phyloP scores from a whole-genome alignment of 2,329 filamentous ascomycete genomes.

The Gnomoniopsis smithogilvyi region DNA sequence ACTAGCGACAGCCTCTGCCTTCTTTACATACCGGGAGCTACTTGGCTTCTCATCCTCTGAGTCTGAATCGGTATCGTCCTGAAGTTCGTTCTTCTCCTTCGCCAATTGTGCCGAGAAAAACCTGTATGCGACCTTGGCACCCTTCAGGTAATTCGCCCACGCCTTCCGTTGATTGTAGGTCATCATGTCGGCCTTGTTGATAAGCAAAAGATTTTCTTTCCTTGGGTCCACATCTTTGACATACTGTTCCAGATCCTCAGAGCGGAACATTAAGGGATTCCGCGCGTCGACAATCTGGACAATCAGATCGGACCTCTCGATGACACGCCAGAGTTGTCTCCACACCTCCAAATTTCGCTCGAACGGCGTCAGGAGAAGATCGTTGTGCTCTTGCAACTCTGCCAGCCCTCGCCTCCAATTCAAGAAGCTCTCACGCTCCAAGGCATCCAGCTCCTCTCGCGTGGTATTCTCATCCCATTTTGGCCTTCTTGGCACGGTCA shows the following conservation, averaged over 20 bases:
- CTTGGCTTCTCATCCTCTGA: constrained; percentile 39
- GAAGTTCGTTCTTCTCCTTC: constrained; percentile 81
- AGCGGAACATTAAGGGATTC: constrained; percentile 91
- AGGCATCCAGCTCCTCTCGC: constrained; percentile 71
- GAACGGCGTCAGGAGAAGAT: constrained; percentile 95
- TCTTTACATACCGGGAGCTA: constrained; percentile 25
- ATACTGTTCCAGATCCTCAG: constrained; percentile 88
- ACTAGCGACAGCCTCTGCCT: constrained; percentile 15
- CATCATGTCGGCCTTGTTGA: constrained; percentile 99
- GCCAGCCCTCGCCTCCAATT: constrained; percentile 88
- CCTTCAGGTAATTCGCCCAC: constrained; percentile 85
- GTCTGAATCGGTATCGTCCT: constrained; percentile 48
- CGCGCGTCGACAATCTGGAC: constrained; percentile 98
- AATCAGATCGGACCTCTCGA: constrained; percentile 90
- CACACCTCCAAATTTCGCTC: constrained; percentile 97
- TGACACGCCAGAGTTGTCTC: constrained; percentile 97
- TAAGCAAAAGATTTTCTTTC: constrained; percentile 87
- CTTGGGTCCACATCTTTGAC: constrained; percentile 86
- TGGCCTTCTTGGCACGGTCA: constrained; percentile 88
- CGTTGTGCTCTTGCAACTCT: constrained; percentile 89
- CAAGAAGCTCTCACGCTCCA: constrained; percentile 77
- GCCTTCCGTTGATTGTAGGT: constrained; percentile 73
- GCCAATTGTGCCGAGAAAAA: constrained; percentile 96
- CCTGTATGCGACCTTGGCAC: constrained; percentile 79
- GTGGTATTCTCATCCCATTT: constrained; percentile 87